A percentile compares a stretch with the other conserved stretches of the same genome.
phyloP scores from a whole-genome alignment of 2,329 filamentous ascomycete genomes.

The Diaporthe ampelina region DNA sequence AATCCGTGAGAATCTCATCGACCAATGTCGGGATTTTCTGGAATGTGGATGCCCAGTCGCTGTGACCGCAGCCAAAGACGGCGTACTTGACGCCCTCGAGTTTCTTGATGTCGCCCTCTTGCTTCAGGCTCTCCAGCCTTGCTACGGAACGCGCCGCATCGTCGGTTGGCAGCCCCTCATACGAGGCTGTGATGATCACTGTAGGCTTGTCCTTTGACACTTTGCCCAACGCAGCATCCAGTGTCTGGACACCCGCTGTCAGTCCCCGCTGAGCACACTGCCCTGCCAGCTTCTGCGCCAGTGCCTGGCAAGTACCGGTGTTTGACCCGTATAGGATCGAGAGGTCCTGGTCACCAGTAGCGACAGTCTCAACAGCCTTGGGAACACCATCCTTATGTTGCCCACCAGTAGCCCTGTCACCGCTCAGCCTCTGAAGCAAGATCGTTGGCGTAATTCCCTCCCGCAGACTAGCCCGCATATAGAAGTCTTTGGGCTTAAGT shows the following conservation, averaged over 20 bases:
- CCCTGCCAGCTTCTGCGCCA: constrained; percentile 72
- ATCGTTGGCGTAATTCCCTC: constrained; percentile 69
- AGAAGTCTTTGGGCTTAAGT: constrained; percentile 74
- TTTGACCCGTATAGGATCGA: constrained; percentile 80
- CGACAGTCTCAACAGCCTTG: constrained; percentile 40
- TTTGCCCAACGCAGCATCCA: constrained; percentile 73
- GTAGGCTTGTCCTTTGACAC: constrained; percentile 73
- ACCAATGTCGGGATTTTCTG: constrained; percentile 74
- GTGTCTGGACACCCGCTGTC: constrained; percentile 65
- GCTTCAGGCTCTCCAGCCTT: constrained; percentile 70
- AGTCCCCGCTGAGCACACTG: constrained; percentile 72
- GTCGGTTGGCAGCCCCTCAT: constrained; percentile 79
- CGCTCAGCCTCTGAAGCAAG: constrained; percentile 61
- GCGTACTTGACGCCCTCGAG: constrained; percentile 72
- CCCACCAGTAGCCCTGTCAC: constrained; percentile 57
- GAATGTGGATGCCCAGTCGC: constrained; percentile 72
- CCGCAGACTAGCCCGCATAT: constrained; percentile 71
- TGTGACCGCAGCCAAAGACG: constrained; percentile 75
- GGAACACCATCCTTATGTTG: constrained; percentile 59
- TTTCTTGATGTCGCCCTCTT: constrained; percentile 49
- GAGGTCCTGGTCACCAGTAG: constrained; percentile 58
- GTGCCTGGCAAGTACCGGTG: constrained; percentile 78
- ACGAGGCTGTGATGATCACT: constrained; percentile 76
- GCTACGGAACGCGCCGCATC: constrained; percentile 77
- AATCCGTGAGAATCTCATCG: constrained; percentile 63